A percentile compares a stretch with the other conserved stretches of the same genome.
These are phyloP conservation scores for Dendrothele bispora DNA, from an alignment of 768 basidiomycete genomes.

Conservation along the genomic window DNA sequence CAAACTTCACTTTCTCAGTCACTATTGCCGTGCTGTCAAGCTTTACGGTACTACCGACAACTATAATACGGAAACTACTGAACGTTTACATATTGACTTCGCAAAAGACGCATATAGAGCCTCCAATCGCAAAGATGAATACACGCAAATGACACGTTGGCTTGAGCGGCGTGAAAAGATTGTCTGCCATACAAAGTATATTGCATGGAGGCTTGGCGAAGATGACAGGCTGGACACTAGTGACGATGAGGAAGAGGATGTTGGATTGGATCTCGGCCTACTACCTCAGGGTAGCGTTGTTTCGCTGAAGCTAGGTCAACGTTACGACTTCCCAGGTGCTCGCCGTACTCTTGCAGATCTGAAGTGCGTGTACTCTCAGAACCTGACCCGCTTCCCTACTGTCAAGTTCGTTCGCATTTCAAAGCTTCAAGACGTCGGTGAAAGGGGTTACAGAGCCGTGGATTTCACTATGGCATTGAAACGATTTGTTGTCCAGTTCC, in stretches of 20 bases:
- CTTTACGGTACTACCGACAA: no score
- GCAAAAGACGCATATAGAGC: slow-evolving; percentile 35
- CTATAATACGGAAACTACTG: slow-evolving; percentile 38
- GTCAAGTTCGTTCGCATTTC: slow-evolving; percentile 22
- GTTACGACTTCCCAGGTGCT: neutral
- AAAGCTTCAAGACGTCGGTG: slow-evolving; percentile 4
- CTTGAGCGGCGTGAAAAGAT: slow-evolving; percentile 35
- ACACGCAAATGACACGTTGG: no score
- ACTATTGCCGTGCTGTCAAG: no score
- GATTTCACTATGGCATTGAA: slow-evolving; percentile 23
- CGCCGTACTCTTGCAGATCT: slow-evolving; percentile 5
- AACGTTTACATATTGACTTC: no score
- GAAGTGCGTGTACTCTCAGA: slow-evolving; percentile 1
- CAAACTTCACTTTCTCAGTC: no score
- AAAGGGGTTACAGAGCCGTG: slow-evolving; percentile 27
- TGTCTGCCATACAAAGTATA: slow-evolving; percentile 18
- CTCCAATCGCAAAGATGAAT: slow-evolving; percentile 34
- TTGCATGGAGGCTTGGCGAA: no score
- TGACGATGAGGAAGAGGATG: no score
- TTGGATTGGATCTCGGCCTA: neutral
- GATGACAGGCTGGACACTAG: no score
- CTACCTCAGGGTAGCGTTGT: neutral
- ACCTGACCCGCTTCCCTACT: slow-evolving; percentile 25
- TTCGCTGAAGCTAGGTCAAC: no score
- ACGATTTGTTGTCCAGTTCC: slow-evolving; percentile 19